Base-by-base conservation (phyloP, 2,329 filamentous ascomycete species). In the Sporothrix mexicana region DNA sequence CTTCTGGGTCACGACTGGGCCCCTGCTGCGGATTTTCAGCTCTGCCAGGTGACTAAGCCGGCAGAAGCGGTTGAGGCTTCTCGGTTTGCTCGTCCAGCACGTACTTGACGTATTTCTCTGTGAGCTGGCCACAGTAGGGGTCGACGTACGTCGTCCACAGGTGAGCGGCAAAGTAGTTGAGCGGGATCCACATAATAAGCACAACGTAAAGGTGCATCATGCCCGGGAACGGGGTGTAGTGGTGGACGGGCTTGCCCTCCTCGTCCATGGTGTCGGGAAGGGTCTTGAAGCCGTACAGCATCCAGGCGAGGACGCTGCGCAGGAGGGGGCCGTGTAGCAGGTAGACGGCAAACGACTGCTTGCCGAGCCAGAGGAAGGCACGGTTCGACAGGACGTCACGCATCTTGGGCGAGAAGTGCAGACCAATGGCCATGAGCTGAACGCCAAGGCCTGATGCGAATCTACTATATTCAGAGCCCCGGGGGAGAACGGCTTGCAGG, bases 261-360 rank as follows among this genome's bases (percentile, higher is more conserved):
- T 80, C 80, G 70, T 83, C 80, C 53, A 75, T 76, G 23, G 80
- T 78, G 72, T 82, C 78, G 10, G 80, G 80, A 13, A 83, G 81
- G 1, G 80, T 76, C 66, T 77, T 77, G 62, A 85, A 79, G 17
- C 86, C 83, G 74, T 85, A 91, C 13, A 90, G 80, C 82, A 91
- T 84, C 87, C 88, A 91, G 36, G 87, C 86, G 15, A 91, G 82
- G 8, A 90, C 79, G 30, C 85, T 87, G 72, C 89, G 86, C 76
- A 91, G 85, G 43, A 91, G 82, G 0, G 86, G 85, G 57, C 89
- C 89, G 79, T 91, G 89, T 23, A 91, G 80, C 7, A 91, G 84
- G 77, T 91, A 91, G 15, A 91, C 87, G 0, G 89, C 88, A 77
- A 91, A 91, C 61, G 87, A 89, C 80, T 90, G 86, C 77, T 87